phyloP scores from a whole-genome alignment of 345 rosid genomes.

The Pistacia integerrima region DNA sequence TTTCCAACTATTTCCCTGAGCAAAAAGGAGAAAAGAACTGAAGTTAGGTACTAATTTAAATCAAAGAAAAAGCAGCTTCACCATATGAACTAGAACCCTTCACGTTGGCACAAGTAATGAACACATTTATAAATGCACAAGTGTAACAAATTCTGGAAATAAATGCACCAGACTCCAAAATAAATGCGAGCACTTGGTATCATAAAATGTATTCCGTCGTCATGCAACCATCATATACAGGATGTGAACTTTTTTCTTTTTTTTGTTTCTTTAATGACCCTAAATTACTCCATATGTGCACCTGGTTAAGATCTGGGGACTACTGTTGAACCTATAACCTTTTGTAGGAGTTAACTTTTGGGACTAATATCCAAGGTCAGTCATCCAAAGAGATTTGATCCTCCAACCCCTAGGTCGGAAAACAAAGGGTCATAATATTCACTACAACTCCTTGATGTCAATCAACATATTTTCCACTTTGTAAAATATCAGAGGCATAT shows the following conservation, averaged over 20 bases:
- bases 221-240: background rate
- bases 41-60: background rate
- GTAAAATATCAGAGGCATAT: background rate
- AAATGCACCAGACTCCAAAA: background rate
- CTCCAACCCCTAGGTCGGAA: background rate
- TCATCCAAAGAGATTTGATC: background rate
- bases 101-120: background rate
- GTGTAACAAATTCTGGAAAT: background rate
- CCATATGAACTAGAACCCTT: background rate
- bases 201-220: background rate
- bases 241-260: no score
- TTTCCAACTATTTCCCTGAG: conserved; percentile 87
- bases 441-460: background rate
- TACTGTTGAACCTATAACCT: no score
- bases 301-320: no score
- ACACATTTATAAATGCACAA: background rate
- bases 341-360: no score
- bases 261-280: background rate
- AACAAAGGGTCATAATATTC: background rate
- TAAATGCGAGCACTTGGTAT: background rate
- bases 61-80: background rate
- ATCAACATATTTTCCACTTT: background rate
- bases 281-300: no score
- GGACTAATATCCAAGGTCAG: background rate
- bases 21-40: background rate